Evolutionary conservation across 345 rosid genomes (phyloP), one percentile per base, ranked within the genome.

Genomic region (Limnanthes douglasii): DNA sequence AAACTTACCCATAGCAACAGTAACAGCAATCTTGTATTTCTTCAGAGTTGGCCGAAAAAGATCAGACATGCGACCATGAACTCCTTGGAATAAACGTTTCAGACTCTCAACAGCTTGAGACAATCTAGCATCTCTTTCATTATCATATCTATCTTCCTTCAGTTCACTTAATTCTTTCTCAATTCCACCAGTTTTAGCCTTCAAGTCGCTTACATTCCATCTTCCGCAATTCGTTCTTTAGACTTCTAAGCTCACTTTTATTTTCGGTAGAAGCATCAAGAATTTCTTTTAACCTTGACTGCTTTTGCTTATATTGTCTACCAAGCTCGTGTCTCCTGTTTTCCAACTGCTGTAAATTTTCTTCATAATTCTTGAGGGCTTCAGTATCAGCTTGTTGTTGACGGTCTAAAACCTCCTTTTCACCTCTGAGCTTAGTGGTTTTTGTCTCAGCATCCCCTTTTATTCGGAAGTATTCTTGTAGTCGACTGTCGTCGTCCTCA

Each of bases 1-100:
- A 60, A 90, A 90, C 71, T 52, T 80, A 18, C 98, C 98, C 98
- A 90, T 90, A 18, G 93, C 88, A 54, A 90, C 98, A 43, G 94
- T 90, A 53, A 90, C 79, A 45, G 96, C 98, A 59, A 90, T 86
- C 55, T 90, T 77, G 62, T 80, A 84, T 55, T 90, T 90, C 63
- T 80, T 77, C 51, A 62, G 77, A 24, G 77, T 77, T 59, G 98
- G 96, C 65, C 79, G 73, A 64, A 88, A 90, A 44, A 90, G 88
- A 50, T 84, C 94, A 54, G 92, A 80, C 67, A 90, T 82, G 39
- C 96, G 94, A 46, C 98, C 98, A 60, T 77, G 92, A 62, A 90
- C 96, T 45, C 98, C 98, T 53, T 60, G 94, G 61, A 76, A 84
- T 18, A 90, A 69, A 43, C 95, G 84, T 58, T 77, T 79, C 19